phyloP scores from a whole-genome alignment of 2,329 filamentous ascomycete genomes.

The Emericellopsis atlantica region DNA sequence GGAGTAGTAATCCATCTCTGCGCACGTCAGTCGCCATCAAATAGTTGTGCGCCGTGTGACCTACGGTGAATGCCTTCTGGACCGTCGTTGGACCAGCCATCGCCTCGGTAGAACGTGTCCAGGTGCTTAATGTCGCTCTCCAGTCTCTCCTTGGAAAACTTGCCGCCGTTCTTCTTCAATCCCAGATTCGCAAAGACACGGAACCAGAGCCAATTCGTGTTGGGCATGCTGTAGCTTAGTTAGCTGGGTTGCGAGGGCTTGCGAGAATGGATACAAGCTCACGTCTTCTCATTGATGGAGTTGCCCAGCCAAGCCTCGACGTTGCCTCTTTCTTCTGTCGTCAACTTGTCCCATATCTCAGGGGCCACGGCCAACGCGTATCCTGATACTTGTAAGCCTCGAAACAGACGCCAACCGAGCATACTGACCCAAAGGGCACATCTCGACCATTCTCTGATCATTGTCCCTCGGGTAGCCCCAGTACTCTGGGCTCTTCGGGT shows the following conservation, averaged over 20 bases:
- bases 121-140: constrained; percentile 67
- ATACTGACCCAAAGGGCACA: constrained; percentile 54
- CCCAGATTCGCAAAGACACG: constrained; percentile 74
- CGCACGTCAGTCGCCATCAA: background rate
- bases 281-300: constrained; percentile 66
- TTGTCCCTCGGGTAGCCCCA: constrained; percentile 68
- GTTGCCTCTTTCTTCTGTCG: constrained; percentile 48
- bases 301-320: constrained; percentile 62
- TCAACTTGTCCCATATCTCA: constrained; percentile 53
- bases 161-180: constrained; percentile 60
- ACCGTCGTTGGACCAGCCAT: constrained; percentile 73
- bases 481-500: constrained; percentile 57
- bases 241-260: background rate
- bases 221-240: constrained; percentile 45
- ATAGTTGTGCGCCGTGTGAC: constrained; percentile 6
- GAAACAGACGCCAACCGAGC: background rate
- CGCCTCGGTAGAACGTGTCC: constrained; percentile 70
- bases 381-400: constrained; percentile 19
- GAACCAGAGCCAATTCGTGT: constrained; percentile 67
- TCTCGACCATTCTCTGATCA: constrained; percentile 77
- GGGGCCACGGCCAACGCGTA: constrained; percentile 60
- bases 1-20: constrained; percentile 75
- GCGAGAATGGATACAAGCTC: constrained; percentile 4
- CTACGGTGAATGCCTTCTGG: constrained; percentile 60
- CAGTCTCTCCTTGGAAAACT: constrained; percentile 55